Base-by-base conservation (phyloP, 2,329 filamentous ascomycete species). In the Alternaria viburni region DNA sequence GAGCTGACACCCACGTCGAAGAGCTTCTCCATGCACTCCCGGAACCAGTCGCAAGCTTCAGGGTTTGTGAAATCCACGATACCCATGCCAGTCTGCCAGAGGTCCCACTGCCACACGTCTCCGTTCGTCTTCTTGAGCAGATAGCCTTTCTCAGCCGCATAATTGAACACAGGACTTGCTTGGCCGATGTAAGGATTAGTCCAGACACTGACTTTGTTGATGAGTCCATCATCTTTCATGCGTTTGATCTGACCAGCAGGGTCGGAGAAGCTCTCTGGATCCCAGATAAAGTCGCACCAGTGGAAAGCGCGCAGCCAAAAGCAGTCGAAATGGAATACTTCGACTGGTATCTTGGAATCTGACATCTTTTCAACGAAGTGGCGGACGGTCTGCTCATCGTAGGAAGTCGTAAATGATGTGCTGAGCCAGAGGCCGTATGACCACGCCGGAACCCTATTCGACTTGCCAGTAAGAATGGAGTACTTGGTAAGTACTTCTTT, bases 61-160 rank as follows among this genome's bases (percentile, higher is more conserved):
- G 90, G 90, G 77, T 92, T 93, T 7, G 91, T 93, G 73, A 93
- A 90, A 73, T 93, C 90, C 13, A 93, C 83, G 2, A 93, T 81
- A 4, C 86, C 90, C 90, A 93, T 93, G 36, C 91, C 91, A 2
- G 90, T 89, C 75, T 93, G 90, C 91, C 91, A 93, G 45, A 91
- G 80, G 71, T 93, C 90, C 89, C 90, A 92, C 78, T 93, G 90
- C 87, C 88, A 93, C 21, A 92, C 81, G 65, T 90, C 88, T 12
- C 89, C 90, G 71, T 84, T 92, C 67, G 85, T 87, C 26, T 89
- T 86, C 81, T 89, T 90, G 62, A 93, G 83, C 17, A 93, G 84
- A 71, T 91, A 93, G 0, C 90, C 89, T 57, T 88, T 89, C 59
- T 87, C 85, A 44, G 86, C 86, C 44, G 89, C 90, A 65, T 88